Conservation (phyloP, 352 stramenopile species). For the Pythium biforme region DNA sequence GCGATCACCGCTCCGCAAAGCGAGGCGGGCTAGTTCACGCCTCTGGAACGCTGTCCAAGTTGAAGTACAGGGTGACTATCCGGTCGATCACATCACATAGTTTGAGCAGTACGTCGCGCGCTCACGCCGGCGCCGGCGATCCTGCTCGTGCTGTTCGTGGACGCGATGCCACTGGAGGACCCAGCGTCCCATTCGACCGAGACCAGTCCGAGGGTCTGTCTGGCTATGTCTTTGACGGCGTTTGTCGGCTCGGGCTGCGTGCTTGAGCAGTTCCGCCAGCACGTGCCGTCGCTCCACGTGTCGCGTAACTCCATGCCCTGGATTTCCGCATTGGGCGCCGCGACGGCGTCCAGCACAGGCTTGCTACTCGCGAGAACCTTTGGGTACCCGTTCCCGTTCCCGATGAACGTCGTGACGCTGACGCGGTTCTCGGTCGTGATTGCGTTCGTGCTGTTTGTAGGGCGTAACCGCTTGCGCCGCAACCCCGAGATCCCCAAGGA, state of each 20-base stretch:
- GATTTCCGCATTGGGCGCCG: conserved; percentile 18
- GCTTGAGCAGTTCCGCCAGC: conserved; percentile 25
- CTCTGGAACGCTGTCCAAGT: conserved; percentile 30
- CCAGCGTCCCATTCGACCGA: not conserved
- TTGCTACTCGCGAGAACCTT: conserved; percentile 17
- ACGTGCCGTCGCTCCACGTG: conserved; percentile 22
- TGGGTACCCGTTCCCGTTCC: conserved; percentile 35
- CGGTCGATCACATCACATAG: conserved; percentile 21
- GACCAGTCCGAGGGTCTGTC: conserved; percentile 26
- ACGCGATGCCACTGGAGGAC: conserved; percentile 20
- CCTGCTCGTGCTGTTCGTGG: conserved; percentile 6
- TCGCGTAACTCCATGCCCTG: not conserved
- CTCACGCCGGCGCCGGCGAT: conserved; percentile 26
- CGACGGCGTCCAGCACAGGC: conserved; percentile 5
- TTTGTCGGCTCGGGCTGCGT: conserved; percentile 20
- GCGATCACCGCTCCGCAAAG: not conserved
- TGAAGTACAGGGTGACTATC: conserved; percentile 32
- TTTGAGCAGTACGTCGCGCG: conserved; percentile 16
- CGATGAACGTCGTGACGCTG: conserved; percentile 14
- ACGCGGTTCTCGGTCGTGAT: not conserved
- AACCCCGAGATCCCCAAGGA: not conserved
- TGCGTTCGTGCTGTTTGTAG: not conserved
- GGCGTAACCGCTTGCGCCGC: not conserved
- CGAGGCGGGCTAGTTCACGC: not conserved
- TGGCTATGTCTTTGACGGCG: conserved; percentile 23